Evolutionary conservation across 371 early-diverging fungal species (phyloP).

Genomic region (Paramicrosporidium saccamoebae): DNA sequence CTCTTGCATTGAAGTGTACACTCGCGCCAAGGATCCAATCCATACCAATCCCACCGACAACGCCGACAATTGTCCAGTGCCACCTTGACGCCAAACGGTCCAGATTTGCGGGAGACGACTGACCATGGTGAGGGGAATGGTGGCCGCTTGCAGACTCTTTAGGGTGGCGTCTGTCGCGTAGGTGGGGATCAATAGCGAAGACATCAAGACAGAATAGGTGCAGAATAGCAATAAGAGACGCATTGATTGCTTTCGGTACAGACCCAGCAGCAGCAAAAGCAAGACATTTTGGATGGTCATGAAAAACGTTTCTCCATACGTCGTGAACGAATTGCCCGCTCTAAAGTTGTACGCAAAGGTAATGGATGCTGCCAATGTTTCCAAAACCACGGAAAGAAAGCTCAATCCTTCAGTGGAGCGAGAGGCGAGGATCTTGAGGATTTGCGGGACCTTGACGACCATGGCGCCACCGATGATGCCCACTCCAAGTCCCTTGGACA

Average conservation of each 20-base stretch:
- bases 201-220: constrained; percentile 6
- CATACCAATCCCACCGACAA: constrained; percentile 54
- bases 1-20: constrained; percentile 65
- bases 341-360: constrained; percentile 50
- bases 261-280: constrained; percentile 29
- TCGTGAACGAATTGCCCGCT: constrained; percentile 45
- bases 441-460: constrained; percentile 81
- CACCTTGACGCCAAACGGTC: constrained; percentile 24
- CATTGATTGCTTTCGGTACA: constrained; percentile 10
- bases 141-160: constrained; percentile 21
- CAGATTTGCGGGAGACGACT: constrained; percentile 61
- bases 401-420: constrained; percentile 43
- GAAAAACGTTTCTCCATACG: constrained; percentile 56
- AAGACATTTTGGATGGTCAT: constrained; percentile 38
- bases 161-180: constrained; percentile 14
- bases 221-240: constrained; percentile 6
- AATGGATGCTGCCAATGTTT: constrained; percentile 37
- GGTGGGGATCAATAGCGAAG: constrained; percentile 9
- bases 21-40: constrained; percentile 42
- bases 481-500: constrained; percentile 59
- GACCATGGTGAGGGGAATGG: constrained; percentile 37
- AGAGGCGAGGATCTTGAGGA: constrained; percentile 41
- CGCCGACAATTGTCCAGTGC: constrained; percentile 63
- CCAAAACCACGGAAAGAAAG: constrained; percentile 33
- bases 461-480: constrained; percentile 63